These are phyloP conservation scores for Pseudogymnoascus sp. DNA, from an alignment of 2,329 filamentous ascomycete species.

Conservation along the genomic window DNA sequence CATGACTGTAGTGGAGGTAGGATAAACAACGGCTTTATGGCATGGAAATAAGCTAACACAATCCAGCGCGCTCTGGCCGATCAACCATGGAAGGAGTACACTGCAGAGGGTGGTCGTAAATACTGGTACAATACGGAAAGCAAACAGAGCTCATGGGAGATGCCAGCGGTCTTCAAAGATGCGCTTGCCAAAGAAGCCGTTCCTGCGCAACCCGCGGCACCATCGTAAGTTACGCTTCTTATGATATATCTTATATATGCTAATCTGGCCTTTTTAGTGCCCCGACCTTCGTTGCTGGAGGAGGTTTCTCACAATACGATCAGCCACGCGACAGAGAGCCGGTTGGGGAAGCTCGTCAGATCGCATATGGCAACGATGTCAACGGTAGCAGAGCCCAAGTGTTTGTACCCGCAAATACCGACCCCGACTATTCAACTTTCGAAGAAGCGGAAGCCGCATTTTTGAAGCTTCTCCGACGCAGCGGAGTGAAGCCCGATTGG, in stretches of 20 bases:
- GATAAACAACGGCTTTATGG: conserved; percentile 20
- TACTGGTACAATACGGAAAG: conserved; percentile 96
- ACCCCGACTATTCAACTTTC: conserved; percentile 68
- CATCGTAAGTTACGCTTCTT: conserved; percentile 23
- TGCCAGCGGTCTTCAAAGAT: conserved; percentile 74
- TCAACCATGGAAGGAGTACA: conserved; percentile 91
- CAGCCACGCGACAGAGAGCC: conserved; percentile 31
- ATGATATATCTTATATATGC: background rate
- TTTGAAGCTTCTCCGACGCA: conserved; percentile 76
- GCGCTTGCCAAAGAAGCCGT: conserved; percentile 53
- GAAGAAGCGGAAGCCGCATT: conserved; percentile 94
- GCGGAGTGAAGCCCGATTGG: conserved; percentile 84
- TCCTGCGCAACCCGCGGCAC: conserved; percentile 37
- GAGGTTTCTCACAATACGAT: conserved; percentile 30
- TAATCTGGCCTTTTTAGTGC: conserved; percentile 17
- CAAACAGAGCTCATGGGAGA: conserved; percentile 89
- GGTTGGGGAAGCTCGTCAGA: conserved; percentile 48
- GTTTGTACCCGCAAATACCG: conserved; percentile 55
- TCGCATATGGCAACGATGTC: conserved; percentile 48
- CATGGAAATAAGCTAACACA: background rate
- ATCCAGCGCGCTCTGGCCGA: conserved; percentile 65
- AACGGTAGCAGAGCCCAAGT: conserved; percentile 40
- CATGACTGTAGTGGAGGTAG: conserved; percentile 74
- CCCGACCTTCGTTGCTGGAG: conserved; percentile 36
- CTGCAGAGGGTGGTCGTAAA: conserved; percentile 73